Evolutionary conservation across 345 rosid species (phyloP), one percentile per base, ranked within the genome.

Genomic region (Combretum micranthum): DNA sequence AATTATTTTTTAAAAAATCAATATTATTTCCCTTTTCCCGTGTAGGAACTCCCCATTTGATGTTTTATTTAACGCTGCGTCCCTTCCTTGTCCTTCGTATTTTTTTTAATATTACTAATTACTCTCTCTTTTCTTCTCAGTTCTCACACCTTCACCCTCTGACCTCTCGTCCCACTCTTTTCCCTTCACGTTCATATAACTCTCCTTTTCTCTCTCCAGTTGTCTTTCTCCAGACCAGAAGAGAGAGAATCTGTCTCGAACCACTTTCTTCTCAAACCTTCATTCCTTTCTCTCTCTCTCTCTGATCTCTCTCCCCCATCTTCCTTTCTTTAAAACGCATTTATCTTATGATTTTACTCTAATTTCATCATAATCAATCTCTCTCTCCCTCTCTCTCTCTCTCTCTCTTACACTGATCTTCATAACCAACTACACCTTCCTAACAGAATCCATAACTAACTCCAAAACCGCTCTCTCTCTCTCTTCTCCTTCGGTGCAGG

Each of bases 1-100:
- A n/a, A n/a, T n/a, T n/a, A n/a, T n/a, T n/a, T n/a, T n/a, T n/a
- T n/a, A n/a, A n/a, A n/a, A n/a, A n/a, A n/a, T n/a, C n/a, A n/a
- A n/a, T n/a, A n/a, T n/a, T n/a, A n/a, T n/a, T n/a, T n/a, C n/a
- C n/a, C n/a, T n/a, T n/a, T n/a, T n/a, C n/a, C n/a, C n/a, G n/a
- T n/a, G n/a, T n/a, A n/a, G n/a, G n/a, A n/a, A n/a, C n/a, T n/a
- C n/a, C n/a, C n/a, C n/a, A n/a, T n/a, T n/a, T n/a, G n/a, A n/a
- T n/a, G n/a, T n/a, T n/a, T n/a, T n/a, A n/a, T n/a, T n/a, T 64
- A 71, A 77, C 75, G 52, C 70, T 64, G 65, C 17, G 44, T 70
- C 74, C 58, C 60, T 59, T 66, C 69, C 60, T 50, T 70, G 55
- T n/a, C n/a, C 23, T 16, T 20, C 55, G 20, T 20, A 15, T 17